phyloP scores from a whole-genome alignment of 1,284 basidiomycete species.

The Melampsora larici-populina region DNA sequence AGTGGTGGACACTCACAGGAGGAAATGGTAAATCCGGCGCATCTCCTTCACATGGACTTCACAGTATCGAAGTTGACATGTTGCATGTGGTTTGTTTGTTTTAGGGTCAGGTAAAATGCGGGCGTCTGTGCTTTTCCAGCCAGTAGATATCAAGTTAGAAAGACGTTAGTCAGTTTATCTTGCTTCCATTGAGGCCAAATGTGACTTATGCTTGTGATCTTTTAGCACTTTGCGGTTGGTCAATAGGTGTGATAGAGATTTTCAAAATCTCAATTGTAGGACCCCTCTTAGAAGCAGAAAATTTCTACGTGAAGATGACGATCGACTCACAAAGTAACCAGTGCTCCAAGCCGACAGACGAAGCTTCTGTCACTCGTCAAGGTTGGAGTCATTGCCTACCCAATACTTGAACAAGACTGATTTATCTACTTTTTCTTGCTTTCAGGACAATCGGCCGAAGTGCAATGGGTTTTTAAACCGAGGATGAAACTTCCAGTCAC shows the following conservation, averaged over 20 bases:
- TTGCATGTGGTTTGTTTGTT: too few species aligned
- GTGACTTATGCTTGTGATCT: not conserved
- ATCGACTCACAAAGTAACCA: not conserved
- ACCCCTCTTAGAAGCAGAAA: not conserved
- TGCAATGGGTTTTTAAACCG: not conserved
- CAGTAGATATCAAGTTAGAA: not conserved
- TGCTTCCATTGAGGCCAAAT: not conserved
- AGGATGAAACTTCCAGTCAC: slow-evolving; percentile 1
- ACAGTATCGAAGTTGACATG: too few species aligned
- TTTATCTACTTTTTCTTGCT: not conserved
- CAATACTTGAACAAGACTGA: not conserved
- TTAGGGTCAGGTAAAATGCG: not conserved
- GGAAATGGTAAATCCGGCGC: not conserved
- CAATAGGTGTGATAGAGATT: not conserved
- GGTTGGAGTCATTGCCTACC: not conserved
- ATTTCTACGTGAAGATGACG: slow-evolving; percentile 1
- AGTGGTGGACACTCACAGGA: not conserved
- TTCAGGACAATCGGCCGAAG: not conserved
- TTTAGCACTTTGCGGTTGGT: not conserved
- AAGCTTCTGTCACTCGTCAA: not conserved
- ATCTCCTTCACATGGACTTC: not conserved
- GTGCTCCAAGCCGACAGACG: not conserved
- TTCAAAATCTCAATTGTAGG: not conserved
- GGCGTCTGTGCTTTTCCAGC: slow-evolving; percentile 1
- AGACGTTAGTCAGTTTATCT: not conserved